Conservation (phyloP, 129 eudicot genomes). For the Saussurea involucrata region DNA sequence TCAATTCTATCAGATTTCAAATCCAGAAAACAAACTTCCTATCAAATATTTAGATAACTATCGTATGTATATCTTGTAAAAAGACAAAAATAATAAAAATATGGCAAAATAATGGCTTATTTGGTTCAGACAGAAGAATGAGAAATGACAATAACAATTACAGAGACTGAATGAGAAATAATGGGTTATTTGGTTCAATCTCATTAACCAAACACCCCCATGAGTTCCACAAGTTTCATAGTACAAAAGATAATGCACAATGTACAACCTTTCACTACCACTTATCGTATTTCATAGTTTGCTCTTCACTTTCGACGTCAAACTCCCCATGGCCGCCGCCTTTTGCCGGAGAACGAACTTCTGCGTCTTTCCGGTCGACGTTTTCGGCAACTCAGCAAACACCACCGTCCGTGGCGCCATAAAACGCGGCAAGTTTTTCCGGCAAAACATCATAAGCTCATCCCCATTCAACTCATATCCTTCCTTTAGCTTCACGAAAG, state of each 20-base stretch:
- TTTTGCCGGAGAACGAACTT: conserved; percentile 37
- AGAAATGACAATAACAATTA: too few species aligned
- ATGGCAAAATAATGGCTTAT: too few species aligned
- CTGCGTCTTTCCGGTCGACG: conserved; percentile 48
- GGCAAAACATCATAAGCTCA: conserved; percentile 30
- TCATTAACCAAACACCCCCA: too few species aligned
- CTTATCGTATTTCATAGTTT: conserved; percentile 7
- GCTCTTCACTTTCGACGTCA: conserved; percentile 11
- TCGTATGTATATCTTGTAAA: too few species aligned
- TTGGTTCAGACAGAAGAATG: too few species aligned
- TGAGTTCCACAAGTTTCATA: neutral
- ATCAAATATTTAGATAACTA: neutral
- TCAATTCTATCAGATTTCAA: neutral
- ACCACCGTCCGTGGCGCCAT: conserved; percentile 47
- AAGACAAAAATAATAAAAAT: too few species aligned
- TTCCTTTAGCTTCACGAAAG: conserved; percentile 37
- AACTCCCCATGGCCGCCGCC: conserved; percentile 39
- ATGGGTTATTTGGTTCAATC: too few species aligned
- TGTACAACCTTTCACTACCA: neutral
- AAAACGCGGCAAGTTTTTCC: conserved; percentile 32
- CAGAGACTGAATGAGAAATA: too few species aligned
- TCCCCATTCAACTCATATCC: conserved; percentile 8
- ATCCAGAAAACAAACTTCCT: neutral
- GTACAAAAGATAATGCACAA: conserved; percentile 1
- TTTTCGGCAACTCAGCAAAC: conserved; percentile 45